phyloP scores from a whole-genome alignment of 2,329 filamentous ascomycete species.

The Akanthomyces lecanii region DNA sequence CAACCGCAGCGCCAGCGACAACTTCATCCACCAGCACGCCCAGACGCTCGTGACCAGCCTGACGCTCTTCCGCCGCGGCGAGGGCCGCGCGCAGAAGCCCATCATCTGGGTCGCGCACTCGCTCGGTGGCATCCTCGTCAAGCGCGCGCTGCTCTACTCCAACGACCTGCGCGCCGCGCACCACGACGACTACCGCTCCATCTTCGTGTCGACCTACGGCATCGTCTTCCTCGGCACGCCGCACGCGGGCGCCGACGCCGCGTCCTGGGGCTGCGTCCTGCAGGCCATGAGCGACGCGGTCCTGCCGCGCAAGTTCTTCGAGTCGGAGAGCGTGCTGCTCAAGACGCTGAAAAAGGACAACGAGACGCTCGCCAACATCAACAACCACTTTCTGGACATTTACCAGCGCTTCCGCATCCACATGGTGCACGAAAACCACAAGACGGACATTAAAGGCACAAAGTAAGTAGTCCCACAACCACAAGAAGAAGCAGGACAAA shows the following conservation, averaged over 20 bases:
- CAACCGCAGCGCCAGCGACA: slow-evolving; percentile 56
- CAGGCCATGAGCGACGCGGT: slow-evolving; percentile 64
- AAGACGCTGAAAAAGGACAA: slow-evolving; percentile 69
- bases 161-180: slow-evolving; percentile 55
- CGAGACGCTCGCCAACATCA: slow-evolving; percentile 70
- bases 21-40: slow-evolving; percentile 66
- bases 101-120: slow-evolving; percentile 76
- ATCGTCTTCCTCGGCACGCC: slow-evolving; percentile 75
- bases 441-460: slow-evolving; percentile 63
- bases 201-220: slow-evolving; percentile 71
- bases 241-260: slow-evolving; percentile 65
- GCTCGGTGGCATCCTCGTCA: slow-evolving; percentile 68
- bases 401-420: slow-evolving; percentile 68
- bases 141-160: slow-evolving; percentile 64
- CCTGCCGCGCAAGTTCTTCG: slow-evolving; percentile 61
- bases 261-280: slow-evolving; percentile 62
- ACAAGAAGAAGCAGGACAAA: too few species aligned
- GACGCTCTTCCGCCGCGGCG: slow-evolving; percentile 57
- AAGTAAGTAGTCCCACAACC: slow-evolving; percentile 34
- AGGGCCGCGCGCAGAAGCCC: slow-evolving; percentile 54
- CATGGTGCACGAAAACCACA: slow-evolving; percentile 72
- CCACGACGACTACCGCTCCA: slow-evolving; percentile 61
- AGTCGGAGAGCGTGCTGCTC: slow-evolving; percentile 63
- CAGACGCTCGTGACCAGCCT: slow-evolving; percentile 63
- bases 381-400: slow-evolving; percentile 66